These are phyloP conservation scores for Escovopsis sp. DNA, from an alignment of 2,329 filamentous ascomycete species.

Conservation along the genomic window DNA sequence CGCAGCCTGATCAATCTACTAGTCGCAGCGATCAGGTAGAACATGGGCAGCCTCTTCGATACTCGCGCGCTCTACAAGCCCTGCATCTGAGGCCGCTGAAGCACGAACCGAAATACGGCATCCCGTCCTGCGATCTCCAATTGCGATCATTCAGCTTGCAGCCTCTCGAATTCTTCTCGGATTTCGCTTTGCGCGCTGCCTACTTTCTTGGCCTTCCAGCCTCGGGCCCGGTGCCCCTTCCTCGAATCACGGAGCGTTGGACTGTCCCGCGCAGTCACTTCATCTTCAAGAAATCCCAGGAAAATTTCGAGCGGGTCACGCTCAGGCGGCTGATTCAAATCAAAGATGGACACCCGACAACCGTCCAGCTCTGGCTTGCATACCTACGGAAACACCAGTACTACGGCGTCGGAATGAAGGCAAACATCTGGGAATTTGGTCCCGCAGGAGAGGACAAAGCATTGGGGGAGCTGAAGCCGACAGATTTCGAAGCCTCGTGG, in stretches of 20 bases:
- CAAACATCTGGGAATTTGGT: conserved; percentile 85
- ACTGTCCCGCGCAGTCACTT: conserved; percentile 81
- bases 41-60: conserved; percentile 24
- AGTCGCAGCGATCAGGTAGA: conserved; percentile 1
- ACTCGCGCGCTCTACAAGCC: conserved; percentile 70
- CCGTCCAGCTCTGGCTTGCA: conserved; percentile 80
- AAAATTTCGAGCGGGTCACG: conserved; percentile 93
- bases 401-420: conserved; percentile 97
- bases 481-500: conserved; percentile 35
- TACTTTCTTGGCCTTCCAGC: conserved; percentile 86
- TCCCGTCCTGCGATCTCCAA: conserved; percentile 82
- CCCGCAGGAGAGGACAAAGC: conserved; percentile 31
- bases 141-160: conserved; percentile 80
- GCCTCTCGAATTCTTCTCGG: conserved; percentile 84
- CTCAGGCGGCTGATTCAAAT: conserved; percentile 79
- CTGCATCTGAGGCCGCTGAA: conserved; percentile 75
- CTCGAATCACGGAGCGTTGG: conserved; percentile 81
- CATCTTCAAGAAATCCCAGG: conserved; percentile 92
- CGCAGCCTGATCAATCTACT: neutral
- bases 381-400: conserved; percentile 87
- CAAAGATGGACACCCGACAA: conserved; percentile 76
- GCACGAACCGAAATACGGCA: conserved; percentile 55
- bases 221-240: conserved; percentile 71
- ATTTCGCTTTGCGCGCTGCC: conserved; percentile 86
- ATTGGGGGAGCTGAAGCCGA: conserved; percentile 7